Base-by-base conservation (phyloP, 768 basidiomycete species). In the Trametes sanguinea region DNA sequence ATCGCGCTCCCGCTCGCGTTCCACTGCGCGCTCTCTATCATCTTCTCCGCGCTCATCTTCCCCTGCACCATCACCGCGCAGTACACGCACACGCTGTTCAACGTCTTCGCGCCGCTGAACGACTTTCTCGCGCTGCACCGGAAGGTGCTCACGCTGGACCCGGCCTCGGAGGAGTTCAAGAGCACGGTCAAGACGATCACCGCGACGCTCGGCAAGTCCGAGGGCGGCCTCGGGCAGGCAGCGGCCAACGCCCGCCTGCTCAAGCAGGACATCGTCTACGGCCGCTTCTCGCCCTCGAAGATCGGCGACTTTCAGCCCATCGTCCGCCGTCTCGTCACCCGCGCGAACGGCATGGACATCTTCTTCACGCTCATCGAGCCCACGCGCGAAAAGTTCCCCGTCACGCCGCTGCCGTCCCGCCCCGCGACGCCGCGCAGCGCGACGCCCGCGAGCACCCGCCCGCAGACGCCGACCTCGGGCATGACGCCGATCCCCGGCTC, bases 361-460 rank as follows among this genome's bases (percentile, higher is more conserved):
- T 90, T 88, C 67, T 90, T 87, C 62, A 73, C 72, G 0, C 68
- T 90, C n/a, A 80, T 88, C 9, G 86, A 90, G 64, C 83, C 87
- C 0, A 81, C 79, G 22, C 73, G 84, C 44, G 84, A 86, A 67
- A 78, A 72, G 56, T 89, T 89, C 65, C 74, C 72, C 2, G 44
- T 70, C 30, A 74, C 71, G 39, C 73, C 71, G 5, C 50, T 68
- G 16, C 67, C 73, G 8, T 70, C 69, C 7, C 47, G 45, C 5
- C 83, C 82, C 2, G 67, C 74, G 0, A 83, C n/a, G n/a, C n/a
- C n/a, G n/a, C n/a, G n/a, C n/a, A n/a, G n/a, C n/a, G n/a, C n/a
- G n/a, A n/a, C 83, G 0, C 84, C 85, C 4, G 66, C 70, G 6
- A 68, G 66, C 45, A 73, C 77, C n/a, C 67, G 76, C 14, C 70